These are phyloP conservation scores for Chrysochromulina parva DNA, from an alignment of 78 protist species.

Conservation along the genomic window DNA sequence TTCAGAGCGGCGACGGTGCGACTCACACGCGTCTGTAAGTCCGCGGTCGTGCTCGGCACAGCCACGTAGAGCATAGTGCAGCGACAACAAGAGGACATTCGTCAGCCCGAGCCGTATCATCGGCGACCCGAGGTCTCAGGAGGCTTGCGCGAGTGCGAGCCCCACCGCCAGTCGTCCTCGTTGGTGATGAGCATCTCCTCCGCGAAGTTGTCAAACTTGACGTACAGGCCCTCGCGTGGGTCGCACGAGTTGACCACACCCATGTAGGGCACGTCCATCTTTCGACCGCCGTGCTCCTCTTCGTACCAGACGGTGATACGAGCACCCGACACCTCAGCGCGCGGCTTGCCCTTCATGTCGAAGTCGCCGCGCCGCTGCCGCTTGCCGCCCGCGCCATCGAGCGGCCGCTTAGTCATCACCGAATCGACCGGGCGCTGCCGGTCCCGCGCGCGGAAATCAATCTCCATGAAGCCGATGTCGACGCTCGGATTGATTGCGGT, in stretches of 20 bases:
- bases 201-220: background rate
- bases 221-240: background rate
- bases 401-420: background rate
- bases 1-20: too few relatives aligned
- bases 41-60: too few relatives aligned
- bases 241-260: background rate
- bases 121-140: too few relatives aligned
- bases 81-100: too few relatives aligned
- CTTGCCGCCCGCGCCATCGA: too few relatives aligned
- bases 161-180: conserved; percentile 27
- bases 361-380: background rate
- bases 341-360: conserved; percentile 6
- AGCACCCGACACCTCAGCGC: conserved; percentile 7
- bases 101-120: too few relatives aligned
- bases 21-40: too few relatives aligned
- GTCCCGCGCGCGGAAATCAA: background rate
- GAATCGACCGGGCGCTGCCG: background rate
- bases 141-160: background rate
- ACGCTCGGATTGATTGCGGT: background rate
- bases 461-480: background rate
- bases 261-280: conserved; percentile 14
- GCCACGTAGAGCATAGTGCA: too few relatives aligned
- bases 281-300: conserved; percentile 2
- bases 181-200: conserved; percentile 25
- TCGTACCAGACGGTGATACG: conserved; percentile 24